phyloP scores from a whole-genome alignment of 768 basidiomycete genomes.

The Boletus pseudopeckii region DNA sequence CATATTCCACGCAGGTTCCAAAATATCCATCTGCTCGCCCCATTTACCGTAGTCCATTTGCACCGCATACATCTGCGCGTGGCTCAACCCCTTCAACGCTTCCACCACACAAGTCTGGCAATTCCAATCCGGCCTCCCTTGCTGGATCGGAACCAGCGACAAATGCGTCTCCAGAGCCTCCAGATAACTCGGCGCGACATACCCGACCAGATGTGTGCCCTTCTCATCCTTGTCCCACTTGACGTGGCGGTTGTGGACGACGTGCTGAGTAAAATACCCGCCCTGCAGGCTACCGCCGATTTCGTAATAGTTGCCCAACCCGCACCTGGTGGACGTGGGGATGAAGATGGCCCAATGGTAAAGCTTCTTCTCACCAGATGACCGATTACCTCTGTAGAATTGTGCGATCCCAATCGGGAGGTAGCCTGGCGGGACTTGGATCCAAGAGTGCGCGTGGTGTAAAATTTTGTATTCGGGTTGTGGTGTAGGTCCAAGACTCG shows the following conservation, averaged over 20 bases:
- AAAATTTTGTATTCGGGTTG: slow-evolving; percentile 8
- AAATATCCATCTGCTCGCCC: slow-evolving; percentile 14
- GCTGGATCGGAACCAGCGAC: slow-evolving; percentile 11
- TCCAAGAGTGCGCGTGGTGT: not conserved
- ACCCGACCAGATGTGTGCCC: slow-evolving; percentile 11
- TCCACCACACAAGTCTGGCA: slow-evolving; percentile 22
- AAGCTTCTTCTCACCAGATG: not conserved
- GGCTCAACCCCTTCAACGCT: slow-evolving; percentile 4
- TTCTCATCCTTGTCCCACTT: slow-evolving; percentile 13
- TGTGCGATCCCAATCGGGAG: slow-evolving; percentile 18
- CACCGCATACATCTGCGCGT: slow-evolving; percentile 13
- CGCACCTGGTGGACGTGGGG: slow-evolving; percentile 20
- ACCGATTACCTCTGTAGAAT: slow-evolving; percentile 6
- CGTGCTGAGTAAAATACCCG: slow-evolving; percentile 14
- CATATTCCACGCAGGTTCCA: slow-evolving; percentile 12
- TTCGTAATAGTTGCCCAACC: slow-evolving; percentile 21
- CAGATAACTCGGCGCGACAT: slow-evolving; percentile 4
- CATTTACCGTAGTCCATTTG: slow-evolving; percentile 13
- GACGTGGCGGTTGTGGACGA: slow-evolving; percentile 12
- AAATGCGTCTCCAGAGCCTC: slow-evolving; percentile 3
- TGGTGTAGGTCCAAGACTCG: not conserved
- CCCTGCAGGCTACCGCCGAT: slow-evolving; percentile 7
- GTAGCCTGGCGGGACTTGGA: slow-evolving; percentile 4
- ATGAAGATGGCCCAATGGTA: slow-evolving; percentile 24
- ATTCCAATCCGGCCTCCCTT: slow-evolving; percentile 9